Evolutionary conservation across 495 filamentous ascomycete genomes (phyloP), one percentile per base, ranked within the genome.

Genomic region (Hyaloscypha finlandica): DNA sequence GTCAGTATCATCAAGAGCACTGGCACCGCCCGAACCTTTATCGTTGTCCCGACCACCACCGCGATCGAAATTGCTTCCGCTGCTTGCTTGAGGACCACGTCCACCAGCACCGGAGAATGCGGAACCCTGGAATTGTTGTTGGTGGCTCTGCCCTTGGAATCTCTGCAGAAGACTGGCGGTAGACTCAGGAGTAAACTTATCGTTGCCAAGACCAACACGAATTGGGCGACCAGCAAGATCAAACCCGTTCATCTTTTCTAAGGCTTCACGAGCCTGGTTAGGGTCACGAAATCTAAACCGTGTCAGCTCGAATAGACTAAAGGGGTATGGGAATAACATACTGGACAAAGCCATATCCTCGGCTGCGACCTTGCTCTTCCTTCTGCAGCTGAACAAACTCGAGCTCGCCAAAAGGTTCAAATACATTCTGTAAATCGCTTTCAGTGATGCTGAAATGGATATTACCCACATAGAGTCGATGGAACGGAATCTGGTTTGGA

Each of bases 391-490:
- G 93, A 54, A 98, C 94, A 72, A 96, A 97, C 76, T 98, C 96
- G 59, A 99, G 88, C 79, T 97, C 95, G 65, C 96, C 96, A 79
- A 97, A 99, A 6, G 96, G 95, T 80, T 94, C 92, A 79, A 99
- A 99, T 62, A 98, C 92, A 77, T 94, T 92, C 84, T 94, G 91
- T 70, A 99, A 80, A 79, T 98, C 96, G 76, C 85, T 89, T 80
- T 99, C 96, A 77, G 95, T 98, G 77, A 99, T 97, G 78, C 92
- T 96, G 86, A 99, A 99, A 84, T 99, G 96, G 72, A 99, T 97
- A 75, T 99, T 99, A 77, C 96, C 96, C 71, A 99, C 95, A 80
- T 97, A 99, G 61, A 99, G 90, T 76, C 96, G 89, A 81, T 99
- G 96, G 81, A 98, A 99, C 35, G 96, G 96, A 37, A 97, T 89